phyloP scores from a whole-genome alignment of 116 monocot species.

The Dioscorea cayenensis region DNA sequence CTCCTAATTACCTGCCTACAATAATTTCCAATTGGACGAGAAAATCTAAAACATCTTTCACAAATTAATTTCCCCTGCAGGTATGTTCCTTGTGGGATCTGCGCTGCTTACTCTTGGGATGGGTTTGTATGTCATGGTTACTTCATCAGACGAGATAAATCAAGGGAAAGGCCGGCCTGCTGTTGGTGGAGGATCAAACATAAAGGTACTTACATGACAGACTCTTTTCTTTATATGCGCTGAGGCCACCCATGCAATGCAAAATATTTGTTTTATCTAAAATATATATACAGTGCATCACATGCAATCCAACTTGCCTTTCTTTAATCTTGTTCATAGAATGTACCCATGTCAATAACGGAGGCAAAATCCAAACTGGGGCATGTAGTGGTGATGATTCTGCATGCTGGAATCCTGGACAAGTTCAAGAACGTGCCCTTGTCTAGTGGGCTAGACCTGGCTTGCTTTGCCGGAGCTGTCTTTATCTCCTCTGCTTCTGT shows the following conservation, averaged over 20 bases:
- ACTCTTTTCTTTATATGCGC: too few species aligned
- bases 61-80: constrained; percentile 12
- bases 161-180: not conserved
- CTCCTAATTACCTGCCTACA: too few species aligned
- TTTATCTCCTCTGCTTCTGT: constrained; percentile 40
- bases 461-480: constrained; percentile 60
- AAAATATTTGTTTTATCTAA: too few species aligned
- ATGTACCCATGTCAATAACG: constrained; percentile 17
- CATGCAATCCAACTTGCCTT: too few species aligned
- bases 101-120: constrained; percentile 62
- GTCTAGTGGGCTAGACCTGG: constrained; percentile 33
- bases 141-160: constrained; percentile 9
- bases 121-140: constrained; percentile 49
- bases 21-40: not conserved
- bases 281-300: too few species aligned
- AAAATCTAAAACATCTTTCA: not conserved
- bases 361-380: constrained; percentile 57
- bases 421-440: constrained; percentile 55
- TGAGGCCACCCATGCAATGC: too few species aligned
- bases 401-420: constrained; percentile 52
- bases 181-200: constrained; percentile 5
- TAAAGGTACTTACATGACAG: constrained; percentile 8
- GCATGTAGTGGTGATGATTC: constrained; percentile 49
- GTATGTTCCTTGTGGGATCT: constrained; percentile 60
- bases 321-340: too few species aligned